Percentiles rank a stretch among this genome's conserved stretches.
Evolutionary conservation across 306 rosid genomes (phyloP).

Genomic region (Cucurbita maxima): DNA sequence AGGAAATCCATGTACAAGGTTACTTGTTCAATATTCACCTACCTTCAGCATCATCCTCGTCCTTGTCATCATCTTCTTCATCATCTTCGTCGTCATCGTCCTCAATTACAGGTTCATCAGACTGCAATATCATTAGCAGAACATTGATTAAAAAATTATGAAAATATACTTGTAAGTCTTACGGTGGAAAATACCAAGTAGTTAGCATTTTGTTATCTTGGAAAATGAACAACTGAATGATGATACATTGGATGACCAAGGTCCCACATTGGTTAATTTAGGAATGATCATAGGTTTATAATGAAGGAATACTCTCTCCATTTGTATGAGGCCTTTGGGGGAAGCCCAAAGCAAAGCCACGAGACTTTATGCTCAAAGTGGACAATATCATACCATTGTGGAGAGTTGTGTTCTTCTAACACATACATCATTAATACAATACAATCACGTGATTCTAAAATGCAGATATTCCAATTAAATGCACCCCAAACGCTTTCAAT

Average conservation of each 20-base stretch:
- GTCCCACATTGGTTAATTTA: too few species aligned
- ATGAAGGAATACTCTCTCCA: too few species aligned
- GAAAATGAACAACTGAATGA: neutral
- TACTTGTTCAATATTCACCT: slow-evolving; percentile 9
- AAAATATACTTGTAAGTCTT: neutral
- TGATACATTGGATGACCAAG: too few species aligned
- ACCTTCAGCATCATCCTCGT: slow-evolving; percentile 64
- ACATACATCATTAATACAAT: neutral
- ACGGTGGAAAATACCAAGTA: neutral
- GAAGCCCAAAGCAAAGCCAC: too few species aligned
- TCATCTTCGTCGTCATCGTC: slow-evolving; percentile 63
- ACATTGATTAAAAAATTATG: neutral
- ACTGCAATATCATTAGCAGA: slow-evolving; percentile 16
- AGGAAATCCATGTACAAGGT: neutral
- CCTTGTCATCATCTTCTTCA: slow-evolving; percentile 46
- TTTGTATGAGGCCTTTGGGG: too few species aligned
- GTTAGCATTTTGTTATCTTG: neutral
- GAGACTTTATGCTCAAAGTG: too few species aligned
- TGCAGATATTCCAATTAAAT: neutral
- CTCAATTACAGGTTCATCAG: slow-evolving; percentile 66
- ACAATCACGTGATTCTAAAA: neutral
- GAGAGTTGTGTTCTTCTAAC: too few species aligned
- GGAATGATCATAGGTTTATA: too few species aligned
- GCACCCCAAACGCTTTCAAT: neutral
- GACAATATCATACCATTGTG: too few species aligned